Percentiles rank a stretch among this genome's conserved stretches.
Evolutionary conservation across 2,329 filamentous ascomycete species (phyloP).

Genomic region (Sarocladium strictum): DNA sequence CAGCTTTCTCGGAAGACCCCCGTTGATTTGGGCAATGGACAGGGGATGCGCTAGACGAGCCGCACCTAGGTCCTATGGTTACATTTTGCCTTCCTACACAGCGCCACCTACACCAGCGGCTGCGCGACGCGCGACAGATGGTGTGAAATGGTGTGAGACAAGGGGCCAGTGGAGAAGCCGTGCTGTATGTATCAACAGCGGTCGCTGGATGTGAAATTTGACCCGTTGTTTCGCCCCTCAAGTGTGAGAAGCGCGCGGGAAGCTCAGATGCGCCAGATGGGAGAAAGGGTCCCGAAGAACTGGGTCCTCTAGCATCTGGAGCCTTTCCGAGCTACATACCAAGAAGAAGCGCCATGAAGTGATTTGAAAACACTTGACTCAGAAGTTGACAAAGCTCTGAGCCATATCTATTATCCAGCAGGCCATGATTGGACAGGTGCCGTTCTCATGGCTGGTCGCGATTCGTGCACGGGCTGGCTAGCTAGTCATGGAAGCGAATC

Average conservation of each 20-base stretch:
- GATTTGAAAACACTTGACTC: no score
- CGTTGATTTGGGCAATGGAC: background rate
- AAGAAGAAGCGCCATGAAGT: no score
- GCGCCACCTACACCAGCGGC: conserved; percentile 6
- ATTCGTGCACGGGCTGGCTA: background rate
- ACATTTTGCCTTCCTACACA: conserved; percentile 5
- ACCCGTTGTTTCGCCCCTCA: no score
- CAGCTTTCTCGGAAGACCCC: background rate
- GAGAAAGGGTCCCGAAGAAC: background rate
- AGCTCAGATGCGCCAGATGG: background rate
- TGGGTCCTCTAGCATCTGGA: background rate
- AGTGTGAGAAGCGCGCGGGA: background rate
- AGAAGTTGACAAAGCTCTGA: background rate
- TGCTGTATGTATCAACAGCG: background rate
- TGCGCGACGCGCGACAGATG: no score
- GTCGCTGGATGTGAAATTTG: no score
- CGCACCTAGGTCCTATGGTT: conserved; percentile 1
- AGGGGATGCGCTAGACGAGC: background rate
- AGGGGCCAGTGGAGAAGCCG: background rate
- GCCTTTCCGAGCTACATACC: no score
- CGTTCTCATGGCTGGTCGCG: background rate
- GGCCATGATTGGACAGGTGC: background rate
- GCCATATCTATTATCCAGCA: background rate
- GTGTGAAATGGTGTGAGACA: background rate
- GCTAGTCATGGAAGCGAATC: background rate